A percentile compares a stretch with the other conserved stretches of the same genome.
phyloP scores from a whole-genome alignment of 805 yeast genomes.

The Vanderwaltozyma verrucispora region DNA sequence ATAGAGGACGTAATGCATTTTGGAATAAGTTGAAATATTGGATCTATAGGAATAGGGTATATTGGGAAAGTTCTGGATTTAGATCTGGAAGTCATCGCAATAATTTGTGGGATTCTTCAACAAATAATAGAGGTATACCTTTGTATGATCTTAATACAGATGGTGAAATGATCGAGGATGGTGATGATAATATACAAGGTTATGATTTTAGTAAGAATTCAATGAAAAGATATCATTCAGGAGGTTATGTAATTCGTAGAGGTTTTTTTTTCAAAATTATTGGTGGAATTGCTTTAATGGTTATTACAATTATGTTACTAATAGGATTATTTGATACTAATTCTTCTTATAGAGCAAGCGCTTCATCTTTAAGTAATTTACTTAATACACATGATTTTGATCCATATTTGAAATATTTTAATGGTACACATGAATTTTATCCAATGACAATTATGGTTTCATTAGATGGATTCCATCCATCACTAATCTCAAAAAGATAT shows the following conservation, averaged over 20 bases:
- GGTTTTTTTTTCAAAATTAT: slow-evolving; percentile 2
- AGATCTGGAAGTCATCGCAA: too few relatives aligned
- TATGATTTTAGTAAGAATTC: background rate
- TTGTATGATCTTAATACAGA: slow-evolving; percentile 14
- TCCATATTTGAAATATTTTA: slow-evolving; percentile 24
- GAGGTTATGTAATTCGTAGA: background rate
- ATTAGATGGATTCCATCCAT: slow-evolving; percentile 87
- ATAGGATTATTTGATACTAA: background rate
- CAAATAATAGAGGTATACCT: slow-evolving; percentile 10
- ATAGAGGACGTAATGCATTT: background rate
- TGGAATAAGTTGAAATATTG: slow-evolving; percentile 4
- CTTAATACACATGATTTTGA: slow-evolving; percentile 7
- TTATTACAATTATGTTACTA: background rate
- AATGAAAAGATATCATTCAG: background rate
- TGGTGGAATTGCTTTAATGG: slow-evolving; percentile 1
- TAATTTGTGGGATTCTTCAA: background rate
- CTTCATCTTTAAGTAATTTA: background rate
- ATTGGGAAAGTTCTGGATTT: slow-evolving; percentile 1
- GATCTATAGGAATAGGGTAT: slow-evolving; percentile 3
- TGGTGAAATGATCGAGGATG: slow-evolving; percentile 4
- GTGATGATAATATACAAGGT: background rate
- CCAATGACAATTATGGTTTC: slow-evolving; percentile 79
- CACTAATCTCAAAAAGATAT: slow-evolving; percentile 49
- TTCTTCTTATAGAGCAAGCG: background rate
- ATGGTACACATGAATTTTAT: slow-evolving; percentile 59